Conservation (phyloP, 768 basidiomycete species). For the Mycena epipterygia region DNA sequence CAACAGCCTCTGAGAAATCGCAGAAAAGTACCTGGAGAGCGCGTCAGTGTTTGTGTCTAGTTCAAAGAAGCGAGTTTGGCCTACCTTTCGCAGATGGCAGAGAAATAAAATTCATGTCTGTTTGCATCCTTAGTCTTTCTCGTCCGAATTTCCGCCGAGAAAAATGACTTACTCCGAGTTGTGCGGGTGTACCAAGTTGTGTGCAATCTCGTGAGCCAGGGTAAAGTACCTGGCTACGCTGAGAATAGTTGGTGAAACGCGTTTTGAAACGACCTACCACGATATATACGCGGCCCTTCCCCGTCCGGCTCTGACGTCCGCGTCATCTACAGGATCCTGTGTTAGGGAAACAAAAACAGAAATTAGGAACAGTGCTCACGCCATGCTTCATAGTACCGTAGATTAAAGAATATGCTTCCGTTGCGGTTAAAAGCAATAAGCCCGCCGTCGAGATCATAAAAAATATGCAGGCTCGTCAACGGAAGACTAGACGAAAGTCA, state of each 20-base stretch:
- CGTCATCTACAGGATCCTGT: constrained; percentile 68
- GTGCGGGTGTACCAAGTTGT: constrained; percentile 89
- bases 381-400: constrained; percentile 89
- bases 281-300: constrained; percentile 79
- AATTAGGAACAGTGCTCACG: constrained; percentile 65
- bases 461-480: constrained; percentile 82
- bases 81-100: constrained; percentile 85
- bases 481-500: constrained; percentile 60
- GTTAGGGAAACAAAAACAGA: neutral
- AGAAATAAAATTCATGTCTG: constrained; percentile 92
- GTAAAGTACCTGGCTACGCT: constrained; percentile 80
- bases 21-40: constrained; percentile 17
- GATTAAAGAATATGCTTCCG: constrained; percentile 90
- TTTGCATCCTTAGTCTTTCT: neutral
- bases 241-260: constrained; percentile 3
- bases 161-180: constrained; percentile 70
- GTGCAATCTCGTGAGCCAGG: constrained; percentile 93
- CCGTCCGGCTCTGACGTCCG: constrained; percentile 67
- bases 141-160: neutral
- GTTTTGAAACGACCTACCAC: constrained; percentile 65
- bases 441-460: constrained; percentile 84
- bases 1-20: constrained; percentile 13
- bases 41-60: neutral
- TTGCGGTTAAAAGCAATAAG: constrained; percentile 95
- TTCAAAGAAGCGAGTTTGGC: constrained; percentile 41